Evolutionary conservation across 345 rosid species (phyloP), one percentile per base, ranked within the genome.

Genomic region (Citrus inodora): DNA sequence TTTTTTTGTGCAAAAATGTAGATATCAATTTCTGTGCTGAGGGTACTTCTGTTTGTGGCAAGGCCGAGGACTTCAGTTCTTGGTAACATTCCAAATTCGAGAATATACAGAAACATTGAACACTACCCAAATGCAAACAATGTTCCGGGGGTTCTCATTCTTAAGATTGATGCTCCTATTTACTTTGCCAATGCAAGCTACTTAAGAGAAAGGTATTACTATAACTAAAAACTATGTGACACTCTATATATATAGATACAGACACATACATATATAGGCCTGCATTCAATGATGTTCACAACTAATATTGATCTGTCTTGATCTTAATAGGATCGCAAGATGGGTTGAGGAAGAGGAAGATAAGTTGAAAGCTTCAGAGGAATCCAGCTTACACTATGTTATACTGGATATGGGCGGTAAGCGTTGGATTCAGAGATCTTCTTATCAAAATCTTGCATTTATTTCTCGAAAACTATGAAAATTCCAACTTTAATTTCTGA

Each of bases 341-440:
- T 94, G 98, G 98, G 84, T 92, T 11, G 87, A 90, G 80, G 96
- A 92, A 38, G 93, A 92, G 73, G 98, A 94, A 82, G 93, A 90
- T 3, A 87, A 75, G 79, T n/a, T 91, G 87, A 89, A 80, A 80
- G 84, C 81, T 60, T 78, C 82, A 0, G 90, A 84, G 61, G 91
- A 90, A 78, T 80, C 78, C 46, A 78, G 79, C 78, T 82, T 95
- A 80, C 92, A 89, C 59, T 92, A 92, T 82, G 88, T 95, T 53
- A 84, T 95, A 73, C 85, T 95, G 38, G 88, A 92, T 80, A 82
- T 90, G 95, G 87, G 85, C 71, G 94, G 97, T 92, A 59, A 58
- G 84, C 66, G 3, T 42, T 17, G 48, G 28, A 68, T 69, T 4
- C 35, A 5, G 37, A 2, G 11, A 66, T 56, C 24, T 58, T 63